Conservation (phyloP, 352 stramenopile species). For the Pythium rishiriense region DNA sequence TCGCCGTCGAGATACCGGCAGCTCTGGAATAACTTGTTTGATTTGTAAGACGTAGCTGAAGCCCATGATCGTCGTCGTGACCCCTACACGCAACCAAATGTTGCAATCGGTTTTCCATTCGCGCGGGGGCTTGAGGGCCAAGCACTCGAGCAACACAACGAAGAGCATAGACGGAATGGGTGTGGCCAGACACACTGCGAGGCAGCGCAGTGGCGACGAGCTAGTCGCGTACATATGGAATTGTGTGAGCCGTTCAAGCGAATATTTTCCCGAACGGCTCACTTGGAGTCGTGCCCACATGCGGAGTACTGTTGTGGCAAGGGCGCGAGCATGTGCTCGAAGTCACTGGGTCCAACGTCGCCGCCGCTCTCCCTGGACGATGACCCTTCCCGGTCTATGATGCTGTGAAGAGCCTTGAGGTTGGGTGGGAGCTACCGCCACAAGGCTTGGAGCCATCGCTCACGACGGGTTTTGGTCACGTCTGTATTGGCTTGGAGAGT, state of each 20-base stretch:
- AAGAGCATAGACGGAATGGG: conserved; percentile 15
- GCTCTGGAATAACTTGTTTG: conserved; percentile 13
- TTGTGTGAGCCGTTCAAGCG: background rate
- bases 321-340: too few relatives aligned
- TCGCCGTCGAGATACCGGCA: background rate
- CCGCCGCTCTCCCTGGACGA: background rate
- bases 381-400: too few relatives aligned
- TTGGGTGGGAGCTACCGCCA: background rate
- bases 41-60: conserved; percentile 10
- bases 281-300: conserved; percentile 13
- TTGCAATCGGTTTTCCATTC: background rate
- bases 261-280: conserved; percentile 11
- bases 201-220: conserved; percentile 6
- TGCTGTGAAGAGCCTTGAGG: too few relatives aligned
- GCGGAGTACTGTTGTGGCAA: background rate
- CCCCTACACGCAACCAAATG: conserved; percentile 13
- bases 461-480: background rate
- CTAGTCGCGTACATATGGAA: conserved; percentile 4
- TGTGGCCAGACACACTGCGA: conserved; percentile 6
- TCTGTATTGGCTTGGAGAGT: background rate
- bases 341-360: background rate
- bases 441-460: background rate
- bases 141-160: conserved; percentile 1
- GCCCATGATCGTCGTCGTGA: conserved; percentile 9
- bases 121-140: conserved; percentile 3